Base-by-base conservation (phyloP, 2,329 filamentous ascomycete species). In the Aspergillus costaricaensis region DNA sequence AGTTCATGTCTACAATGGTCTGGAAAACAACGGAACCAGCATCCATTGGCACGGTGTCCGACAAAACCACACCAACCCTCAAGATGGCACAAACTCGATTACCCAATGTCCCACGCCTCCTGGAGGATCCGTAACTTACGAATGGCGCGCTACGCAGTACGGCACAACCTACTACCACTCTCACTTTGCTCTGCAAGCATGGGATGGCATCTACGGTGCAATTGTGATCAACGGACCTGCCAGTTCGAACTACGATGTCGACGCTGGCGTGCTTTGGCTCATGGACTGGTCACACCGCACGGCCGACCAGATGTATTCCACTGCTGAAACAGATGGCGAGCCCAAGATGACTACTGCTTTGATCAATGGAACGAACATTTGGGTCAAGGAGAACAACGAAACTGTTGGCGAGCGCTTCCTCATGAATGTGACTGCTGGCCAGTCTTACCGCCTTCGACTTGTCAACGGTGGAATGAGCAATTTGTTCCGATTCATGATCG, bases 201-300 rank as follows among this genome's bases (percentile, higher is more conserved):
- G 73, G 67, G 80, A 88, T 57, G 88, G 88, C 0, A 73, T 88
- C 0, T 77, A 84, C 27, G 88, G 88, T 0, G 81, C 80, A 2
- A 83, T 53, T 23, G 50, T 53, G 17, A 53, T 53, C 17, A 21
- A 38, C 14, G 50, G 50, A 4, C 50, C 50, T n/a, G 50, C 50
- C 2, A 53, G 50, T 25, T n/a, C 50, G 4, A 51, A 51, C 2
- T 53, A 53, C 14, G 32, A 53, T 19, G 17, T 38, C 10, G 50
- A 53, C 10, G 30, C 27, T 8, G 32, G 50, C 9, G 21, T 53
- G 2, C 32, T 53, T 8, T 53, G 15, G 7, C 32, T 53, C 50
- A 23, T 10, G 9, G 50, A 53, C 50, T 53, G 50, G 19, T 21
- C 27, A 4, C 27, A 23, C 19, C 27, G 19, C 32, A 53, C 50